Conservation (phyloP, 225 moss, liverwort and hornwort genomes). For the Asterella californica region DNA sequence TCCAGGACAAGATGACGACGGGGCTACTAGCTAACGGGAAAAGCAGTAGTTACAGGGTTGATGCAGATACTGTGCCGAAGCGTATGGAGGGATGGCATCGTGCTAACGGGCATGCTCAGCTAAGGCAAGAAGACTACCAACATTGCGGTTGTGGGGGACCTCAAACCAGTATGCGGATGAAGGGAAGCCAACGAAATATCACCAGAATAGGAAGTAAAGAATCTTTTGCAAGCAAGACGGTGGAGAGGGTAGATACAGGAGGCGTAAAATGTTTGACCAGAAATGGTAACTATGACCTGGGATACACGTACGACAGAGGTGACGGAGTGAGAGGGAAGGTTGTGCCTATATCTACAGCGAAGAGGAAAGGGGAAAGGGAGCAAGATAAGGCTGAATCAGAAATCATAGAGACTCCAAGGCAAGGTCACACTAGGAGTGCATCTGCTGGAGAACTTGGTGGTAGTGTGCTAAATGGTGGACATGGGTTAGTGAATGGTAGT, state of each 20-base stretch:
- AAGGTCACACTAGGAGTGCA: conserved; percentile 32
- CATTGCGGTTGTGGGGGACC: conserved; percentile 86
- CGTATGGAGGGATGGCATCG: conserved; percentile 67
- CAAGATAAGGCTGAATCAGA: conserved; percentile 33
- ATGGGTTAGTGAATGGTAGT: conserved; percentile 24
- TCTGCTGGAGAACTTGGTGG: conserved; percentile 33
- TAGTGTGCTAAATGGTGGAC: conserved; percentile 20
- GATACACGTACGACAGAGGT: conserved; percentile 27
- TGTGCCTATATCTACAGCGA: conserved; percentile 17
- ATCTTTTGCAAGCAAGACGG: conserved; percentile 34
- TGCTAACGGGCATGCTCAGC: conserved; percentile 41
- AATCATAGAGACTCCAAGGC: conserved; percentile 26
- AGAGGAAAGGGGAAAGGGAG: conserved; percentile 38
- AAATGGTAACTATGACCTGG: conserved; percentile 25
- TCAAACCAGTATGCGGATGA: conserved; percentile 59
- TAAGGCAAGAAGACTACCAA: conserved; percentile 53
- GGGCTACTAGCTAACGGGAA: conserved; percentile 49
- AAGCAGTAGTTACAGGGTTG: conserved; percentile 49
- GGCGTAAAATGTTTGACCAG: conserved; percentile 27
- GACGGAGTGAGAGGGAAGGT: conserved; percentile 37
- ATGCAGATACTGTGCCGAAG: conserved; percentile 43
- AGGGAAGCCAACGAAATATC: conserved; percentile 59
- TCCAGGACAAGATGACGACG: conserved; percentile 40
- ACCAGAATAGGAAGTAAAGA: conserved; percentile 58
- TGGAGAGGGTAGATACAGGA: conserved; percentile 34